Conservation (phyloP, 2,329 filamentous ascomycete genomes). For the Alternaria novae-zelandiae region DNA sequence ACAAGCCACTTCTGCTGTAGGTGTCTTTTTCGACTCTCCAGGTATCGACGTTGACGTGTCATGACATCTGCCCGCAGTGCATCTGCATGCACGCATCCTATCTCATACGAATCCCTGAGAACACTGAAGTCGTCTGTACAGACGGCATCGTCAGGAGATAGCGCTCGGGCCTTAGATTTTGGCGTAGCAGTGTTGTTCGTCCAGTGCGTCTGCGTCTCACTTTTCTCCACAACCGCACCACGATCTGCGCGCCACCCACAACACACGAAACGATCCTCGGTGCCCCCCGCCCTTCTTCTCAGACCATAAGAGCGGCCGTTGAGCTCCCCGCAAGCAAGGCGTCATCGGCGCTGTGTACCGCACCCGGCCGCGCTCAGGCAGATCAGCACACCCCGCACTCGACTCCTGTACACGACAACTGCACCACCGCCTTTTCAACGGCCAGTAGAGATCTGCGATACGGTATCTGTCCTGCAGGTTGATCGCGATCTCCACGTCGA, state of each 20-base stretch:
- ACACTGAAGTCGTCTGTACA: not conserved
- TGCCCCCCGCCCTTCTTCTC: not conserved
- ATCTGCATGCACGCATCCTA: too few species aligned
- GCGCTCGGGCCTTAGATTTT: not conserved
- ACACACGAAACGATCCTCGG: not conserved
- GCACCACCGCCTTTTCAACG: not conserved
- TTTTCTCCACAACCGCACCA: not conserved
- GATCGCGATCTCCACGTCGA: not conserved
- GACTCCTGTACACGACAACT: not conserved
- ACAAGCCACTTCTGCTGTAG: not conserved
- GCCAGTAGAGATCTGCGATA: not conserved
- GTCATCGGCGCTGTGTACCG: not conserved
- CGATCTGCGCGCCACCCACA: not conserved
- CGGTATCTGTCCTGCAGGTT: too few species aligned
- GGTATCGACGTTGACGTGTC: not conserved
- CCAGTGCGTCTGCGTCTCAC: not conserved
- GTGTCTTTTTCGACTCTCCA: not conserved
- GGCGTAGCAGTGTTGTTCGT: not conserved
- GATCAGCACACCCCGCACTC: not conserved
- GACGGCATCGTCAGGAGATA: not conserved
- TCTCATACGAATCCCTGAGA: not conserved
- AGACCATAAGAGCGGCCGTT: not conserved
- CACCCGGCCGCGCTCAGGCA: not conserved
- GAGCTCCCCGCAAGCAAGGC: not conserved
- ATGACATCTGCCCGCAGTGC: too few species aligned